These are phyloP conservation scores for Obelidium mucronatum DNA, from an alignment of 192 early-diverging fungal species.

Conservation along the genomic window DNA sequence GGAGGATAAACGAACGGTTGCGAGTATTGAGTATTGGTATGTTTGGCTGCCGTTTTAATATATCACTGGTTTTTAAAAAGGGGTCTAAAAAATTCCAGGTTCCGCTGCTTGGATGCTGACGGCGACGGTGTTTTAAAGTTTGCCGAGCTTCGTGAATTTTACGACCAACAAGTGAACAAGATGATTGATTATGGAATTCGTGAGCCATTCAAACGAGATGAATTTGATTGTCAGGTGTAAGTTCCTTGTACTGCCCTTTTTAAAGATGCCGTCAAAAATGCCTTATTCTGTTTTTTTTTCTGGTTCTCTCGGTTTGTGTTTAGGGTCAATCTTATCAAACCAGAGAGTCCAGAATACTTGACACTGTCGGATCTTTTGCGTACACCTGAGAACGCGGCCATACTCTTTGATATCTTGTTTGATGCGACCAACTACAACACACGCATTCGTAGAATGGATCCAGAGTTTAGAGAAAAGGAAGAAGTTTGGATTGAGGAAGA, in stretches of 20 bases:
- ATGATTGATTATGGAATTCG: conserved; percentile 58
- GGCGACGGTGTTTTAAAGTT: conserved; percentile 85
- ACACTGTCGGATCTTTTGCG: conserved; percentile 57
- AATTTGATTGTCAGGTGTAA: conserved; percentile 63
- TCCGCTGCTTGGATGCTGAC: conserved; percentile 91
- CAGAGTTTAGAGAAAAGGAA: conserved; percentile 61
- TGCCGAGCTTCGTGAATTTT: conserved; percentile 89
- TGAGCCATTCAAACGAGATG: conserved; percentile 62
- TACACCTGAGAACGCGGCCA: conserved; percentile 37
- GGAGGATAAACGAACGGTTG: conserved; percentile 75
- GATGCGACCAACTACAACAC: conserved; percentile 64
- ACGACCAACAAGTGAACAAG: conserved; percentile 78
- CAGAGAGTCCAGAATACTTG: conserved; percentile 40
- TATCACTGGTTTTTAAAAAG: too few species aligned
- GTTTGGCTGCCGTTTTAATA: background rate
- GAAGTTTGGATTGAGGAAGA: conserved; percentile 52
- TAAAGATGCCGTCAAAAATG: too few species aligned
- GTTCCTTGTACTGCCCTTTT: too few species aligned
- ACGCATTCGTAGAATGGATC: conserved; percentile 61
- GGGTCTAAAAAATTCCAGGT: conserved; percentile 53
- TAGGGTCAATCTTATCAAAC: conserved; percentile 59
- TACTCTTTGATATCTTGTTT: conserved; percentile 69
- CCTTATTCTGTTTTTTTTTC: too few species aligned
- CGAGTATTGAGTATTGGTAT: conserved; percentile 78
- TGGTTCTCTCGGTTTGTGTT: too few species aligned